A percentile compares a stretch with the other conserved stretches of the same genome.
phyloP scores from a whole-genome alignment of 441 rosid genomes.

The Theobroma grandiflorum region DNA sequence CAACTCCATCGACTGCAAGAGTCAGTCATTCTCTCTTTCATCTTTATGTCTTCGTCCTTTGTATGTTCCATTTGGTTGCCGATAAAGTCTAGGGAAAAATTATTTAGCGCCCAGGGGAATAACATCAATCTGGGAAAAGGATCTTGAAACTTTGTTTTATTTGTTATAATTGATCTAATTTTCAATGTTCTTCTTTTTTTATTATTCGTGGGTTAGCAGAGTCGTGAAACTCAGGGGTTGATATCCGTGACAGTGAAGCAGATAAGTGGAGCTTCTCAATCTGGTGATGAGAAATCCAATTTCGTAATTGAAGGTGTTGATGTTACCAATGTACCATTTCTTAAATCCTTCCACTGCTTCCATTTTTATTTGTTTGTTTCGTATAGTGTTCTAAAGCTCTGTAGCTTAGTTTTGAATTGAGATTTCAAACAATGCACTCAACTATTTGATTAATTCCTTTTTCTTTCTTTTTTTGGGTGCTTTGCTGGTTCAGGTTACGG shows the following conservation, averaged over 20 bases:
- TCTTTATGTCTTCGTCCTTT: neutral
- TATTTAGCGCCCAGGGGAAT: neutral
- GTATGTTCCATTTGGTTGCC: conserved; percentile 2
- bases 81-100: neutral
- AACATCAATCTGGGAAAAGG: neutral
- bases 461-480: conserved; percentile 6
- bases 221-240: conserved; percentile 71
- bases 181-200: neutral
- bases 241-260: conserved; percentile 88
- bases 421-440: conserved; percentile 6
- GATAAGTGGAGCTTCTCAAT: conserved; percentile 73
- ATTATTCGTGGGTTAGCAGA: conserved; percentile 36
- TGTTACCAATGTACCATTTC: conserved; percentile 58
- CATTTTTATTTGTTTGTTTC: neutral
- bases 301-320: conserved; percentile 70
- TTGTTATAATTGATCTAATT: conserved; percentile 5
- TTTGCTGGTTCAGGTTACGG: conserved; percentile 60
- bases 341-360: neutral
- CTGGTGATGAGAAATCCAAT: conserved; percentile 79
- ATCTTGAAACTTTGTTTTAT: neutral
- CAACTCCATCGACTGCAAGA: conserved; percentile 59
- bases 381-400: neutral
- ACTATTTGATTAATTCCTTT: neutral
- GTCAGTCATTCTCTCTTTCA: conserved; percentile 35
- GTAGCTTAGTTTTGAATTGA: neutral